A percentile compares a stretch with the other conserved stretches of the same genome.
Evolutionary conservation across 2,329 filamentous ascomycete species (phyloP).

Genomic region (Periconia digitata): DNA sequence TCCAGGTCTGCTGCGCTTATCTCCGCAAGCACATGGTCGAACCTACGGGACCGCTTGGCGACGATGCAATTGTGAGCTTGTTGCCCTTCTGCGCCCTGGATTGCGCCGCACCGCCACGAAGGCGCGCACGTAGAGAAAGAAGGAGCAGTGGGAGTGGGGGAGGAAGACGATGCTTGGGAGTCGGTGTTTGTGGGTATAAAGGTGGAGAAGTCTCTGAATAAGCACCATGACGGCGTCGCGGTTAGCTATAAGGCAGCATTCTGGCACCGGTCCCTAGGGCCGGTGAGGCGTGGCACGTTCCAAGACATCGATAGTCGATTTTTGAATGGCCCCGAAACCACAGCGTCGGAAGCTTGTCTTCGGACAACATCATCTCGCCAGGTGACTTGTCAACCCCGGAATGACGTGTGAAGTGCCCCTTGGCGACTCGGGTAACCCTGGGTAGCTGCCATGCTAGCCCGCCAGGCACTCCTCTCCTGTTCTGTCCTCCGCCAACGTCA

Average conservation of each 20-base stretch:
- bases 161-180: background rate
- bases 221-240: conserved; percentile 3
- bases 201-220: conserved; percentile 14
- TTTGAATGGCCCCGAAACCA: background rate
- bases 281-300: background rate
- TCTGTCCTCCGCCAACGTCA: background rate
- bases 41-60: background rate
- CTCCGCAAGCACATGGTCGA: background rate
- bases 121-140: background rate
- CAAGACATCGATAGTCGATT: background rate
- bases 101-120: background rate
- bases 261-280: background rate
- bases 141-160: background rate
- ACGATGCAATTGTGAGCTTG: background rate
- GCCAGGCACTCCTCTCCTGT: too few relatives aligned
- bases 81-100: background rate
- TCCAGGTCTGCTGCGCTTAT: background rate
- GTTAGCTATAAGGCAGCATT: background rate
- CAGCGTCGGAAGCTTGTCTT: conserved; percentile 1
- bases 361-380: background rate
- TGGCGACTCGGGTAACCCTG: background rate
- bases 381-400: background rate
- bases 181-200: background rate
- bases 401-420: conserved; percentile 9
- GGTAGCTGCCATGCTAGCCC: too few relatives aligned